Conservation (phyloP, 306 rosid genomes). For the Sechiopsis laciniata region DNA sequence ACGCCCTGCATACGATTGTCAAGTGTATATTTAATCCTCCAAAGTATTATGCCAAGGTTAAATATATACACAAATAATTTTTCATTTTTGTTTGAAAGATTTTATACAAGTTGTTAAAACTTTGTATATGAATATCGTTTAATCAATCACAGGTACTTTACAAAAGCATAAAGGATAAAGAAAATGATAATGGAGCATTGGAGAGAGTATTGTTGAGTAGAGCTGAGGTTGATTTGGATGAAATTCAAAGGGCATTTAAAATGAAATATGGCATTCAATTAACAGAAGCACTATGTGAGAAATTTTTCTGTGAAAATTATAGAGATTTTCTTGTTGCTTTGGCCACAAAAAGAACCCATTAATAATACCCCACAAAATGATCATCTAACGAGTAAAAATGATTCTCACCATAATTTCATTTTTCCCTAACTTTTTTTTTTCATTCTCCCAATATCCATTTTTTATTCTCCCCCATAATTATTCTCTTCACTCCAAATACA, state of each 20-base stretch:
- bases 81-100: neutral
- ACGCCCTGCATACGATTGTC: slow-evolving; percentile 36
- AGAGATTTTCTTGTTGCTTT: slow-evolving; percentile 55
- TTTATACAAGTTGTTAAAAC: neutral
- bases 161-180: slow-evolving; percentile 36
- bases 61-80: neutral
- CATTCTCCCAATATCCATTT: no score
- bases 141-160: slow-evolving; percentile 43
- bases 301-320: slow-evolving; percentile 35
- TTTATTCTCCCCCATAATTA: no score
- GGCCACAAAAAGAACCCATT: slow-evolving; percentile 34
- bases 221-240: slow-evolving; percentile 57
- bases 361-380: neutral
- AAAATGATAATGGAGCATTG: slow-evolving; percentile 31
- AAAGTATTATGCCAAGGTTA: slow-evolving; percentile 50
- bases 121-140: slow-evolving; percentile 8
- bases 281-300: slow-evolving; percentile 36
- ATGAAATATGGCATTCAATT: slow-evolving; percentile 47
- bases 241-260: slow-evolving; percentile 41
- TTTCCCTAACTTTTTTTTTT: no score
- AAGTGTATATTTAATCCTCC: slow-evolving; percentile 51
- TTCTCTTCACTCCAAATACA: no score
- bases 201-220: slow-evolving; percentile 42
- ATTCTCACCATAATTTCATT: no score
- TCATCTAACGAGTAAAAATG: no score